Base-by-base conservation (phyloP, 2,329 filamentous ascomycete genomes). In the Aspergillus melleus region DNA sequence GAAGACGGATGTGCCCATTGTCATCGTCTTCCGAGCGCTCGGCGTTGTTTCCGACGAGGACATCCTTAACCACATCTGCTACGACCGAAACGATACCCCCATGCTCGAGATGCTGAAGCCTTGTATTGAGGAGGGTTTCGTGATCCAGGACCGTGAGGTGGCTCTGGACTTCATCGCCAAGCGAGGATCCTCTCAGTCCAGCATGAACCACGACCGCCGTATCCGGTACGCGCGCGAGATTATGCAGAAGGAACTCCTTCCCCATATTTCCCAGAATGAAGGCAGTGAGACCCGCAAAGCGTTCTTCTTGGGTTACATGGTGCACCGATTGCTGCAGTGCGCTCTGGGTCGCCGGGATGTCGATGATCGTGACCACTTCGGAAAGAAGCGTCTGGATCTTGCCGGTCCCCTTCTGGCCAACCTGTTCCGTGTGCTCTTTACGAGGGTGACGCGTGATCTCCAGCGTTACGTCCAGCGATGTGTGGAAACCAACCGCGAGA, bases 221-320 rank as follows among this genome's bases (percentile, higher is more conserved):
- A 88, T 98, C 49, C 89, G 92, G 69, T 94, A 95, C 65, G 95
- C 95, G 4, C 87, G 91, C 70, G 95, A 98, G 68, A 93, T 99
- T 66, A 87, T 99, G 76, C 93, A 97, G 76, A 98, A 97, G 80
- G 96, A 99, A 76, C 90, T 96, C 66, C 80, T 99, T 51, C 96
- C 95, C 24, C 95, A 99, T 72, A 98, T 99, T 62, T 97, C 94
- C 1, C 95, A 99, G 75, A 88, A 86, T 62, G 92, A 97, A 76
- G 95, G 95, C 29, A 96, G 92, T 68, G 94, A 98, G 75, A 98
- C 94, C 1, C 84, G 92, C 60, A 99, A 99, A 75, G 95, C 96
- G 2, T 99, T 96, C 79, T 99, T 98, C 84, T 82, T 99, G 52
- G 95, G 96, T 22, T 99, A 99, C 79, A 99, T 99, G 94, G 91